These are phyloP conservation scores for Cyanidium caldarium DNA, from an alignment of 23 red algal genomes.

Conservation along the genomic window DNA sequence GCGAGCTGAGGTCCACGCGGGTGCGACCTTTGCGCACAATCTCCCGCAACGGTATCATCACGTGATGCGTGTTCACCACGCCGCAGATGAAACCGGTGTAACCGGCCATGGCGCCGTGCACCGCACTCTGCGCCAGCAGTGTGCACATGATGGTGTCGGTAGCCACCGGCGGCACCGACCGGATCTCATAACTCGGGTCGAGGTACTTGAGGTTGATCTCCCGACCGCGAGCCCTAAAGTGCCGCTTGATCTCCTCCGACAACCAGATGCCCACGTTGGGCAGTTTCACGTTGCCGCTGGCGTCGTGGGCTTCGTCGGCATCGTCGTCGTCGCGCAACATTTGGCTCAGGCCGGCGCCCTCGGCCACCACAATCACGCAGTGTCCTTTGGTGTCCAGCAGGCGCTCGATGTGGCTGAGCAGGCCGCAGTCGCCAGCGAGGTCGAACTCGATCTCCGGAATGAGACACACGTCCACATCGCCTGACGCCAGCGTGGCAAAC, in stretches of 20 bases:
- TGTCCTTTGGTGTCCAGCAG: conserved; percentile 36
- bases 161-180: conserved; percentile 44
- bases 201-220: conserved; percentile 82
- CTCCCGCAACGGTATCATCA: conserved; percentile 73
- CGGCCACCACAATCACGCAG: conserved; percentile 73
- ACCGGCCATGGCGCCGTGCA: conserved; percentile 72
- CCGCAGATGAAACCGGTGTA: conserved; percentile 78
- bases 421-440: conserved; percentile 37
- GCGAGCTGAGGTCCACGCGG: conserved; percentile 62
- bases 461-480: conserved; percentile 77
- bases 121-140: conserved; percentile 72
- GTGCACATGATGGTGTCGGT: conserved; percentile 83
- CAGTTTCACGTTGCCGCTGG: conserved; percentile 26
- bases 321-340: background rate
- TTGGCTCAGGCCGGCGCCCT: conserved; percentile 66
- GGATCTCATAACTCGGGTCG: conserved; percentile 84
- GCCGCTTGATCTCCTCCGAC: conserved; percentile 30
- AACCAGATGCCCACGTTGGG: conserved; percentile 53
- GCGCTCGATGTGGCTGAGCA: conserved; percentile 39
- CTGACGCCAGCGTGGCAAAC: conserved; percentile 43
- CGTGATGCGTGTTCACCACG: conserved; percentile 73
- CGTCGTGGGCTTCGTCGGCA: background rate
- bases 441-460: conserved; percentile 70
- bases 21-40: conserved; percentile 48
- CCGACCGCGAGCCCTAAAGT: conserved; percentile 23